Base-by-base conservation (phyloP, 2,329 filamentous ascomycete species). In the Botrytis fragariae region DNA sequence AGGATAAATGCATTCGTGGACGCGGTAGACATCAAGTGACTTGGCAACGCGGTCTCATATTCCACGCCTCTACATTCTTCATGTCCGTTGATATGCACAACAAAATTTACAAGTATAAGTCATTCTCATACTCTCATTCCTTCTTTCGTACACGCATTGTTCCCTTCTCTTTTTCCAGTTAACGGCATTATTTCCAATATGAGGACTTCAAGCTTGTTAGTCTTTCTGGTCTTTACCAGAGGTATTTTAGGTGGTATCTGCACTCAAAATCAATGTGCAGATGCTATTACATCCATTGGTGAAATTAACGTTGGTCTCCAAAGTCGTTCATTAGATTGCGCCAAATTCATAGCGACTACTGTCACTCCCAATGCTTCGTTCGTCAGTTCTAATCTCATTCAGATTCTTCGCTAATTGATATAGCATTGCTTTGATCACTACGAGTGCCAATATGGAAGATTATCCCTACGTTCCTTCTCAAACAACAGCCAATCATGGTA, bases 251-350 rank as follows among this genome's bases (percentile, higher is more conserved):
- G 42, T 18, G 37, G 12, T 48, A 4, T 18, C n/a, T 73, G 72
- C 42, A n/a, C 37, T 9, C 48, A 71, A 44, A 5, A 54, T n/a
- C 35, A 62, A 62, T 73, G 72, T 67, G 72, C 67, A 32, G 25
- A 60, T 14, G 72, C 68, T 4, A 39, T 73, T 44, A 73, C 72
- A 51, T 39, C 59, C 7, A 57, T 73, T 60, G 67, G 72, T 9
- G 48, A 70, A 32, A 71, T 73, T n/a, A 32, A 70, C 20, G 29
- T 64, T 3, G 54, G 68, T n/a, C 60, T 73, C 2, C 62, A 59
- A 25, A 71, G n/a, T 51, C 67, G 72, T 44, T 71, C 72, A 39
- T n/a, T 32, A 10, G 72, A 73, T 65, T 73, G 72, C 42, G 60
- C 39, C 16, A 18, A 39, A 1, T 71, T 64, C 16, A 22, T 73